phyloP scores from a whole-genome alignment of 2,329 filamentous ascomycete genomes.

The Alternaria triticina region DNA sequence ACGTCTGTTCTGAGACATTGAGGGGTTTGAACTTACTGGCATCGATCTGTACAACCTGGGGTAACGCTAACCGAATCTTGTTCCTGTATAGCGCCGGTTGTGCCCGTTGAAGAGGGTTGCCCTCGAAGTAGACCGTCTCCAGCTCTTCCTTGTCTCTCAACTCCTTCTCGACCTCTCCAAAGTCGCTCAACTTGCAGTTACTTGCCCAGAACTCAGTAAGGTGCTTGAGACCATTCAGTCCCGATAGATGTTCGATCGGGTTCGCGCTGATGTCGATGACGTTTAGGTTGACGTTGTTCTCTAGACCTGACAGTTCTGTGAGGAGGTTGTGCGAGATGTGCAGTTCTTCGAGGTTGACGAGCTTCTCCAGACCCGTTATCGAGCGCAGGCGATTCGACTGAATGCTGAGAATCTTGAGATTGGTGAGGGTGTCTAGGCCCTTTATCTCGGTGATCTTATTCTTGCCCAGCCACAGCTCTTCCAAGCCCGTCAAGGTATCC shows the following conservation, averaged over 20 bases:
- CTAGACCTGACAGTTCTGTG: constrained; percentile 74
- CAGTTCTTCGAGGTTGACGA: constrained; percentile 83
- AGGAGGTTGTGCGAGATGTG: constrained; percentile 97
- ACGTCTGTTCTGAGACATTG: background rate
- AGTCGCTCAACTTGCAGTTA: constrained; percentile 81
- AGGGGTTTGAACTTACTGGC: constrained; percentile 73
- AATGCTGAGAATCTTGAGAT: constrained; percentile 87
- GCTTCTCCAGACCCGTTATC: constrained; percentile 75
- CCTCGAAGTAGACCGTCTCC: constrained; percentile 94
- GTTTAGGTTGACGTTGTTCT: constrained; percentile 59
- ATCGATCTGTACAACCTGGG: constrained; percentile 91
- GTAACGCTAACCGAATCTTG: constrained; percentile 86
- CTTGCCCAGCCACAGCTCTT: constrained; percentile 93
- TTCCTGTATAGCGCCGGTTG: constrained; percentile 89
- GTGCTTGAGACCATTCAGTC: constrained; percentile 70
- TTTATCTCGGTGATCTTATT: constrained; percentile 91
- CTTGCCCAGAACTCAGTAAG: constrained; percentile 95
- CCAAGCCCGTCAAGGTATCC: constrained; percentile 75
- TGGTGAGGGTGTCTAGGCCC: constrained; percentile 75
- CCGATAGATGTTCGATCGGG: constrained; percentile 74
- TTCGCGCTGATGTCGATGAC: constrained; percentile 93
- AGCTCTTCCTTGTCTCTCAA: constrained; percentile 79
- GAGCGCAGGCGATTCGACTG: constrained; percentile 91
- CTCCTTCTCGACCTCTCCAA: constrained; percentile 80
- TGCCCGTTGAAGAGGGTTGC: constrained; percentile 83